These are phyloP conservation scores for Pythium grandisporangium DNA, from an alignment of 352 stramenopile species.

Conservation along the genomic window DNA sequence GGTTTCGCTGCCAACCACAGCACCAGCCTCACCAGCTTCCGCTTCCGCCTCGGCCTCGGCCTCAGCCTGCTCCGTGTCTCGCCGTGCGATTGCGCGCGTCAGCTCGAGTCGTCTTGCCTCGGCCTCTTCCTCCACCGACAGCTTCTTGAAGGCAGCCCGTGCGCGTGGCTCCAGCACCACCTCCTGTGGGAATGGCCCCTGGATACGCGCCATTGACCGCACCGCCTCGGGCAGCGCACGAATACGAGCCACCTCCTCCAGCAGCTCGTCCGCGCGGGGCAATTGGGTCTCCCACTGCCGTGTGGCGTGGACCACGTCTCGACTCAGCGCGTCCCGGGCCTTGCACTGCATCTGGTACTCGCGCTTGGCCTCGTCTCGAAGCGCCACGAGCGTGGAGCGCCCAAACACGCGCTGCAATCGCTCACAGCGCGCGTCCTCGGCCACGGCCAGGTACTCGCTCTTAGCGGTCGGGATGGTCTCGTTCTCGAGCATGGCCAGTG, in stretches of 20 bases:
- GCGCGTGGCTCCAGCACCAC: constrained; percentile 40
- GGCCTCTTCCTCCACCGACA: constrained; percentile 74
- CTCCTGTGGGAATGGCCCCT: constrained; percentile 39
- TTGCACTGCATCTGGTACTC: constrained; percentile 36
- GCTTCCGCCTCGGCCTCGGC: background rate
- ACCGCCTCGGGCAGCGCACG: constrained; percentile 24
- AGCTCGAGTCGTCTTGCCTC: constrained; percentile 48
- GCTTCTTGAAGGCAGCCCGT: constrained; percentile 62
- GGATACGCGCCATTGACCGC: constrained; percentile 26
- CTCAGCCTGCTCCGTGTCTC: constrained; percentile 35
- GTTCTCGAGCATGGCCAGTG: constrained; percentile 25
- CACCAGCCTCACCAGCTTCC: background rate
- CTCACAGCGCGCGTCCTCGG: constrained; percentile 61
- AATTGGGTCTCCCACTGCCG: constrained; percentile 26
- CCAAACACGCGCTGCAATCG: constrained; percentile 51
- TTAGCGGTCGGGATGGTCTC: constrained; percentile 60
- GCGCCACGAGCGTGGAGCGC: constrained; percentile 44
- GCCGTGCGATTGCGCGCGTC: constrained; percentile 49
- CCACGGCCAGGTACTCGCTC: constrained; percentile 62
- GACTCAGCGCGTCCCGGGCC: constrained; percentile 28
- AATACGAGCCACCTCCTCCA: constrained; percentile 44
- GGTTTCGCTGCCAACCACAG: background rate
- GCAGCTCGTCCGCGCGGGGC: constrained; percentile 54
- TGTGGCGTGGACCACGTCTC: constrained; percentile 41
- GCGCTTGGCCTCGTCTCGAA: constrained; percentile 63